These are phyloP conservation scores for Onygena corvina DNA, from an alignment of 2,329 filamentous ascomycete genomes.

Conservation along the genomic window DNA sequence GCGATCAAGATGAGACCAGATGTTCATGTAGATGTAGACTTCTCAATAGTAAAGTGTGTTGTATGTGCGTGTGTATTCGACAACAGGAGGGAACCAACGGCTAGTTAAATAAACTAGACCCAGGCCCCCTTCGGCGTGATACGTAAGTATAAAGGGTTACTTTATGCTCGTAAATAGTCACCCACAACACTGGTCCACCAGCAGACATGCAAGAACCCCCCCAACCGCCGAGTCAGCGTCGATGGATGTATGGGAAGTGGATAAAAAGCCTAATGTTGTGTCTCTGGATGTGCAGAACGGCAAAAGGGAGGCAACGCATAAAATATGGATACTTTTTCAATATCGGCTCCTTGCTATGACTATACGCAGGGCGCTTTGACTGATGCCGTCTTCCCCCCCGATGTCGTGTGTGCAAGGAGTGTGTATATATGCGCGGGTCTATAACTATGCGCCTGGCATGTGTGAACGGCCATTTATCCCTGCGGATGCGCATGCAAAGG, in stretches of 20 bases:
- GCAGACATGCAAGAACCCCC: not conserved
- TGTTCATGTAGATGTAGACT: too few relatives aligned
- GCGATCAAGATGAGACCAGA: too few relatives aligned
- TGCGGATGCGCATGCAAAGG: not conserved
- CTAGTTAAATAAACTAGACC: constrained; percentile 5
- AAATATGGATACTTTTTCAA: constrained; percentile 1
- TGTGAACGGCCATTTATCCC: not conserved
- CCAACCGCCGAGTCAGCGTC: constrained; percentile 5
- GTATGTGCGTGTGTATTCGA: too few relatives aligned
- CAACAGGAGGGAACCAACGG: not conserved
- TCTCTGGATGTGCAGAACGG: not conserved
- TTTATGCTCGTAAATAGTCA: too few relatives aligned
- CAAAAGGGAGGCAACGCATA: not conserved
- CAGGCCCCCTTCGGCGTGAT: not conserved
- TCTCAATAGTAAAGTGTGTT: too few relatives aligned
- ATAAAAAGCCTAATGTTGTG: not conserved
- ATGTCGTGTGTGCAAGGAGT: too few relatives aligned
- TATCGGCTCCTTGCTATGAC: not conserved
- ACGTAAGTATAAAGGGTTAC: not conserved
- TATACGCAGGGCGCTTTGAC: too few relatives aligned
- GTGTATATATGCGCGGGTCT: too few relatives aligned
- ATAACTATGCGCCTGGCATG: too few relatives aligned
- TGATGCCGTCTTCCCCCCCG: too few relatives aligned
- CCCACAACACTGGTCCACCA: not conserved
- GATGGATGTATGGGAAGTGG: constrained; percentile 2